phyloP scores from a whole-genome alignment of 495 filamentous ascomycete genomes.

The Elaphomyces granulatus region DNA sequence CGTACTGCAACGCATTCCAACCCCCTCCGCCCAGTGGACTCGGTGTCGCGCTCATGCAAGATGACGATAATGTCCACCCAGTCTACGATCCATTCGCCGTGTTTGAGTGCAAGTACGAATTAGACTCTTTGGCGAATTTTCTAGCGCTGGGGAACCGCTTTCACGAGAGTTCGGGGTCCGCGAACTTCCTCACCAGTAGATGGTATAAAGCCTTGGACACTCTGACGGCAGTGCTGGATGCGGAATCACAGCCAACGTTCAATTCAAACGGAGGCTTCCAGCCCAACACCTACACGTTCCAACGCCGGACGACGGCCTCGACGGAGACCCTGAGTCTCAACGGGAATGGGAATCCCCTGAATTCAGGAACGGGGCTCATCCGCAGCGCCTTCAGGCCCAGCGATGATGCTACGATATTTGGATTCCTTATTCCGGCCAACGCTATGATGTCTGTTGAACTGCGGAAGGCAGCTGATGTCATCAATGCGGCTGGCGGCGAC shows the following conservation, averaged over 20 bases:
- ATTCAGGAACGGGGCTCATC: slow-evolving; percentile 67
- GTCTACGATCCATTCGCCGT: slow-evolving; percentile 68
- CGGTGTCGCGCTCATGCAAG: slow-evolving; percentile 50
- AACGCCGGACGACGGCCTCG: slow-evolving; percentile 59
- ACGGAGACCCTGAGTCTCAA: slow-evolving; percentile 80
- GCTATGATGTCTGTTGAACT: slow-evolving; percentile 92
- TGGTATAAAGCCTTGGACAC: slow-evolving; percentile 73
- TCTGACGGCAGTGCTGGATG: slow-evolving; percentile 55
- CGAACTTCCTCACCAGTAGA: slow-evolving; percentile 57
- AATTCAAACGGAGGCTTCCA: slow-evolving; percentile 45
- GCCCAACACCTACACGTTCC: slow-evolving; percentile 74
- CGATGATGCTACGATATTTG: slow-evolving; percentile 87
- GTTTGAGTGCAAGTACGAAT: slow-evolving; percentile 98
- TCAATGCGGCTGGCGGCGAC: slow-evolving; percentile 43
- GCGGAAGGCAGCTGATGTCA: slow-evolving; percentile 54
- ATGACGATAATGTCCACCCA: slow-evolving; percentile 75
- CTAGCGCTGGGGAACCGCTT: slow-evolving; percentile 77
- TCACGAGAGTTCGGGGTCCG: slow-evolving; percentile 61
- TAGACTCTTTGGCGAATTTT: slow-evolving; percentile 90
- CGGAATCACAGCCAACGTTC: slow-evolving; percentile 72
- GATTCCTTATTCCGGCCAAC: slow-evolving; percentile 93
- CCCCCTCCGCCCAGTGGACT: slow-evolving; percentile 73
- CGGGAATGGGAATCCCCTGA: slow-evolving; percentile 84
- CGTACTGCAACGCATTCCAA: slow-evolving; percentile 98
- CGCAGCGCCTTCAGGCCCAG: slow-evolving; percentile 92